Base-by-base conservation (phyloP, 441 rosid species). In the Gossypium schwendimanii region DNA sequence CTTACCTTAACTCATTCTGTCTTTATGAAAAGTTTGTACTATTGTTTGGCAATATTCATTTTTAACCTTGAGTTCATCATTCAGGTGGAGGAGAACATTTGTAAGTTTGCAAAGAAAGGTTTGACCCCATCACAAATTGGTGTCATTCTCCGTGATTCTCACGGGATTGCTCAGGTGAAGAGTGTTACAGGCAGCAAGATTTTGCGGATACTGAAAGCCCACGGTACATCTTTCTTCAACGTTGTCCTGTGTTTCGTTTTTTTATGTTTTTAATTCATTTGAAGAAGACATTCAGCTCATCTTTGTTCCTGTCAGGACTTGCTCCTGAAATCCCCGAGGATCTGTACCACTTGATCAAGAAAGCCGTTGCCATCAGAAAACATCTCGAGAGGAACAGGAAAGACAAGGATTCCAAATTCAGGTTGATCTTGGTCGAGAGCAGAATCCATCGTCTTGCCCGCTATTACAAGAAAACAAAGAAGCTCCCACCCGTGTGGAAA, bases 361-460 rank as follows among this genome's bases (percentile, higher is more conserved):
- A 85, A 72, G 94, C 96, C 0, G 96, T 91, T 61, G 89, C 96
- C 4, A 86, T 91, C 63, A 72, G 94, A 50, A 89, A 91, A 85
- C 96, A 91, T 79, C 77, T 91, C 79, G 94, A 91, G 84, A 91
- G 96, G 87, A 91, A 89, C 85, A 70, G 94, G 78, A 91, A 91
- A 78, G 97, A 91, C 73, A 89, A 89, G 72, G 97, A 91, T 74
- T 91, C 97, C 71, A 89, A 91, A 72, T 91, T 91, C 47, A 82
- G 97, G 76, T 78, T 91, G 86, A 91, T 89, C 81, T 79, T 91
- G 61, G 97, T 87, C 0, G 94, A 91, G 78, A 91, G 97, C 86
- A 87, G 94, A 79, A 91, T 89, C 64, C 94, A 91, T 58, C 84
- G 92, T 36, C 92, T 89, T 55, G 94, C 97, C 18, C 90, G 92